Evolutionary conservation across 495 filamentous ascomycete genomes (phyloP).

Genomic region (Cercophora sp.): DNA sequence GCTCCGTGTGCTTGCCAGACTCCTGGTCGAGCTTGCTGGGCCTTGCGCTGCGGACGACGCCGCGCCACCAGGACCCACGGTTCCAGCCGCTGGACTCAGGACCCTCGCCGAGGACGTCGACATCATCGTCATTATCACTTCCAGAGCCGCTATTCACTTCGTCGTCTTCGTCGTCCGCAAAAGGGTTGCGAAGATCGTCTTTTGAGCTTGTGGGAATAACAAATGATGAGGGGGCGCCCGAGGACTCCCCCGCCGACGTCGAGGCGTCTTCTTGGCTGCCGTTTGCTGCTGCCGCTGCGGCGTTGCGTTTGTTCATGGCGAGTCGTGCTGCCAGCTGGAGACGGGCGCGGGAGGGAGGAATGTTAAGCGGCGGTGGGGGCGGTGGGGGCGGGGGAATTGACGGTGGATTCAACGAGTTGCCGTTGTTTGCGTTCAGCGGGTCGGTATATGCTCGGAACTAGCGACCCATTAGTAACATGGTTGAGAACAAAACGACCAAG

Average conservation of each 20-base stretch:
- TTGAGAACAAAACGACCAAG: background rate
- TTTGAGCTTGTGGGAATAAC: background rate
- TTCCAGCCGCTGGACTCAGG: constrained; percentile 27
- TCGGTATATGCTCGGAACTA: constrained; percentile 52
- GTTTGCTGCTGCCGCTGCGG: constrained; percentile 31
- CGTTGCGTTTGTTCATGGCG: constrained; percentile 69
- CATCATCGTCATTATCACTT: constrained; percentile 30
- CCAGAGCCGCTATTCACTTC: constrained; percentile 25
- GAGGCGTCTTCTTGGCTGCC: constrained; percentile 24
- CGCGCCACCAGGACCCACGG: constrained; percentile 45
- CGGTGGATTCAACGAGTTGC: constrained; percentile 43
- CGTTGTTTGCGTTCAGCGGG: constrained; percentile 36
- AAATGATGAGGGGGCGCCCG: background rate
- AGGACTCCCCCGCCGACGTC: constrained; percentile 21
- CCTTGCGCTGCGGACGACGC: constrained; percentile 30
- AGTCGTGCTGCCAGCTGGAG: constrained; percentile 79
- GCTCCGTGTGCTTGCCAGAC: constrained; percentile 22
- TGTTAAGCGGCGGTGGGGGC: constrained; percentile 65
- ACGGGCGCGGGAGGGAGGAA: constrained; percentile 80
- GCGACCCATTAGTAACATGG: no score
- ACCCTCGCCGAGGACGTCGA: constrained; percentile 24
- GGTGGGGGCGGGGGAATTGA: constrained; percentile 50
- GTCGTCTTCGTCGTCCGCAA: constrained; percentile 46
- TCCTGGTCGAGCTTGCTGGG: constrained; percentile 7
- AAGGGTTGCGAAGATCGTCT: constrained; percentile 40